Evolutionary conservation across 139 green algal genomes (phyloP).

Genomic region (Gonium pectorale): DNA sequence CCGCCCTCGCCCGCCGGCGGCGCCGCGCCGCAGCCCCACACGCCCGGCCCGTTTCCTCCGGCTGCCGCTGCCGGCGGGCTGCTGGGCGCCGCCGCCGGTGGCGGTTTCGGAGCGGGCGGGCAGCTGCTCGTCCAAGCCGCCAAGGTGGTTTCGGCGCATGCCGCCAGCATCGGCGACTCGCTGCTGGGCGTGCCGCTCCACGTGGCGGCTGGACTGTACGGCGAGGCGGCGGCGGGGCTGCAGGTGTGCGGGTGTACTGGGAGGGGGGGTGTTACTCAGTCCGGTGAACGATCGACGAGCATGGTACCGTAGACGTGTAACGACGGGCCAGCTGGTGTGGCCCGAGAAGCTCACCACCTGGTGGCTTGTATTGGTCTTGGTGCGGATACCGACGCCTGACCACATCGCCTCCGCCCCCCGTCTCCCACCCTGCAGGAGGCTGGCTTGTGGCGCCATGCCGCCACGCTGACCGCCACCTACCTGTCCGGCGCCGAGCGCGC

Average conservation of each 20-base stretch:
- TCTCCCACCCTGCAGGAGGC: conserved; percentile 72
- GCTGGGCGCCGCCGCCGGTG: too few species aligned
- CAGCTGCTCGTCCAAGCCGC: conserved; percentile 64
- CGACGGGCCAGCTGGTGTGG: not conserved
- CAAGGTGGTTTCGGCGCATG: conserved; percentile 85
- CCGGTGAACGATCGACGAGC: too few species aligned
- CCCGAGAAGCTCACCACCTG: not conserved
- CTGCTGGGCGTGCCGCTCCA: conserved; percentile 86
- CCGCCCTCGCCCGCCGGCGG: too few species aligned
- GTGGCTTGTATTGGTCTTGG: not conserved
- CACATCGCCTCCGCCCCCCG: not conserved
- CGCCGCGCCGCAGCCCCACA: too few species aligned
- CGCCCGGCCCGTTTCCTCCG: too few species aligned
- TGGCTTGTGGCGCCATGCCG: conserved; percentile 80
- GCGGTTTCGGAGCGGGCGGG: too few species aligned
- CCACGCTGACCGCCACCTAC: conserved; percentile 66
- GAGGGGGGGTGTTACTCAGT: not conserved
- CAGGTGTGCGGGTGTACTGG: conserved; percentile 50
- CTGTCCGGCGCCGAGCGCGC: conserved; percentile 62
- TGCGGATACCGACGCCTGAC: not conserved
- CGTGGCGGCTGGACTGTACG: conserved; percentile 73
- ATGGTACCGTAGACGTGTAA: not conserved
- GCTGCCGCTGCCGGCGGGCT: too few species aligned
- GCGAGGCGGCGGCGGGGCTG: conserved; percentile 66
- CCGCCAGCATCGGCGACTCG: conserved; percentile 78